Base-by-base conservation (phyloP, 495 filamentous ascomycete species). In the Penicillium herquei region DNA sequence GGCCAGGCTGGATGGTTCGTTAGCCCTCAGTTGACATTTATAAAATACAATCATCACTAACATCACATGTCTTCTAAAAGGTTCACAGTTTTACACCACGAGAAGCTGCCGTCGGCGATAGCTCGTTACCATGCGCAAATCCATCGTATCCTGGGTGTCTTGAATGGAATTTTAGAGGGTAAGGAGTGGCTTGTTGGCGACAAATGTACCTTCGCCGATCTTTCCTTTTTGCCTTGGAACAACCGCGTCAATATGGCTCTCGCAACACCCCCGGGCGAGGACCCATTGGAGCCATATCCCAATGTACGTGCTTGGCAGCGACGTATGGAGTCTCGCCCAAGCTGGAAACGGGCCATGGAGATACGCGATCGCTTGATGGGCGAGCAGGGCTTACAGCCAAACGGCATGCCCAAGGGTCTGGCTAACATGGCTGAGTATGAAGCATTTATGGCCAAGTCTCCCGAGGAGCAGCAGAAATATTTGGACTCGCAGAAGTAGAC, bases 111-210 rank as follows among this genome's bases (percentile, higher is more conserved):
- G 9, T 77, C 65, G 39, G 84, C 79, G 1, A 59, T 81, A 0
- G 75, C 80, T 11, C 74, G 84, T 1, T 87, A 86, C 51, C 39
- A 62, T 8, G 76, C 78, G 4, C 84, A 88, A 66, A 62, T 81
- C 5, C 62, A 71, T 17, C 82, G 84, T n/a, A 78, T 87, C 13
- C 69, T 73, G 30, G 64, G 69, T 1, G 83, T 87, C 2, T 61
- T 88, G 4, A 75, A 87, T 39, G 55, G 50, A 2, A 66, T 71
- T 35, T 68, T 87, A 10, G 61, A 62, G 5, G 67, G 64, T 32
- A 71, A 76, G 51, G 58, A 77, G 51, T 84, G 66, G 58, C 64
- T 87, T 4, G 83, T 87, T 18, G 83, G 82, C 0, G 71, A 73
- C 34, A 81, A 79, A 57, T 65, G 7, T 48, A 73, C 68, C 10